These are phyloP conservation scores for Moesziomyces sp. DNA, from an alignment of 1,284 basidiomycete species.

Conservation along the genomic window DNA sequence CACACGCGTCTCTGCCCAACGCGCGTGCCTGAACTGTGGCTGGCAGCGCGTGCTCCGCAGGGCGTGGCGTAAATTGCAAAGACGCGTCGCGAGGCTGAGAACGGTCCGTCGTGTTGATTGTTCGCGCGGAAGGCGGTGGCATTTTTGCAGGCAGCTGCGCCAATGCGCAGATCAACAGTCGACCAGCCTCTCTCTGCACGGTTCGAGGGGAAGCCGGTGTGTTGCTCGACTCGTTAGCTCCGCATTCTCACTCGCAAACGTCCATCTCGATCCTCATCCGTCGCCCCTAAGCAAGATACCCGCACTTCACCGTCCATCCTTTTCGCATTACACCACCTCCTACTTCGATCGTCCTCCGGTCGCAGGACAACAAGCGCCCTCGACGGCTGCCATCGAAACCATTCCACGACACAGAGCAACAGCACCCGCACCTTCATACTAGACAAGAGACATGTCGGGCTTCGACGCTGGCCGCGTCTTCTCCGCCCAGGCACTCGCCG, in stretches of 20 bases:
- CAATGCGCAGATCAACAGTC: slow-evolving; percentile 6
- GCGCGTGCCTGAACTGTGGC: no score
- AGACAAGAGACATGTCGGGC: slow-evolving; percentile 61
- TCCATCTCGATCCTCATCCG: not conserved
- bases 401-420: no score
- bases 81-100: slow-evolving; percentile 25
- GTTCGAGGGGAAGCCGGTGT: not conserved
- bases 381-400: no score
- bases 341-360: not conserved
- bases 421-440: not conserved
- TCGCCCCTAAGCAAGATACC: not conserved
- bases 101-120: slow-evolving; percentile 41
- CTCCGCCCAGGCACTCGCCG: slow-evolving; percentile 61
- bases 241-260: no score
- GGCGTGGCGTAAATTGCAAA: slow-evolving; percentile 34
- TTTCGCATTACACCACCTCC: not conserved
- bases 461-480: slow-evolving; percentile 65
- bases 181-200: not conserved
- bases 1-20: not conserved
- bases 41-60: not conserved
- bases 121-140: slow-evolving; percentile 6
- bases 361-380: no score
- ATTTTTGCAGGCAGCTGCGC: slow-evolving; percentile 1
- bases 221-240: no score
- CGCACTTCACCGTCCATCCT: not conserved